Conservation (phyloP, 768 basidiomycete genomes). For the Candolleomyces efflorescens region DNA sequence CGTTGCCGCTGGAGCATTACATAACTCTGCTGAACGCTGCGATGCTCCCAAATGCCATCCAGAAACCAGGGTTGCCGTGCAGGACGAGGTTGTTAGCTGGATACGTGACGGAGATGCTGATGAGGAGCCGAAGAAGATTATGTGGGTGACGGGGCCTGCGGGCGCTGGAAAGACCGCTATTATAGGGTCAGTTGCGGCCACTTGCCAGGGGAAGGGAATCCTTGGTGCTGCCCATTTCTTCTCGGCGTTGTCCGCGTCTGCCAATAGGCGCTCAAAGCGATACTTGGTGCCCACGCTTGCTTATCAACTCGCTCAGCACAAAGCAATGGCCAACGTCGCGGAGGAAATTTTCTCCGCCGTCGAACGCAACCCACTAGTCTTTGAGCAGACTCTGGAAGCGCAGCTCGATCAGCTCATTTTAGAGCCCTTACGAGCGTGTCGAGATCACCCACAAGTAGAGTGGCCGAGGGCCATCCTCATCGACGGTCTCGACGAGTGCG, state of each 20-base stretch:
- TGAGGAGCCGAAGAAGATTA: background rate
- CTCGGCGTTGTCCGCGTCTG: background rate
- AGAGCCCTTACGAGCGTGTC: background rate
- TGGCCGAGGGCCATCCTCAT: background rate
- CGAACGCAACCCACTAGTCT: background rate
- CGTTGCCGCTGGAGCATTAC: background rate
- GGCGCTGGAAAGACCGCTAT: conserved; percentile 6
- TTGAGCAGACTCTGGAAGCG: background rate
- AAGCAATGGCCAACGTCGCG: background rate
- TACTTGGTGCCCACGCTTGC: background rate
- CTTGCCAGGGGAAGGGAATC: background rate
- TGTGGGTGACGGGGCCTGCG: conserved; percentile 4
- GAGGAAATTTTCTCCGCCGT: background rate
- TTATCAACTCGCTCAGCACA: background rate
- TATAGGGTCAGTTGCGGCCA: conserved; percentile 1
- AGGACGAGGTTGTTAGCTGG: background rate
- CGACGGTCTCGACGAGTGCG: background rate
- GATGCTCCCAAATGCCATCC: background rate
- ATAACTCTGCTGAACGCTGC: conserved; percentile 6
- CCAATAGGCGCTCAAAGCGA: background rate
- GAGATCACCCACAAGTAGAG: background rate
- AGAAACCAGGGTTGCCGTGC: conserved; percentile 1
- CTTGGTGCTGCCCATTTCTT: conserved; percentile 6
- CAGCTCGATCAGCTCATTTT: background rate
- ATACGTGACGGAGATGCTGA: background rate